phyloP scores from a whole-genome alignment of 108 stramenopile species.

The Pseudonitzschia pungens region DNA sequence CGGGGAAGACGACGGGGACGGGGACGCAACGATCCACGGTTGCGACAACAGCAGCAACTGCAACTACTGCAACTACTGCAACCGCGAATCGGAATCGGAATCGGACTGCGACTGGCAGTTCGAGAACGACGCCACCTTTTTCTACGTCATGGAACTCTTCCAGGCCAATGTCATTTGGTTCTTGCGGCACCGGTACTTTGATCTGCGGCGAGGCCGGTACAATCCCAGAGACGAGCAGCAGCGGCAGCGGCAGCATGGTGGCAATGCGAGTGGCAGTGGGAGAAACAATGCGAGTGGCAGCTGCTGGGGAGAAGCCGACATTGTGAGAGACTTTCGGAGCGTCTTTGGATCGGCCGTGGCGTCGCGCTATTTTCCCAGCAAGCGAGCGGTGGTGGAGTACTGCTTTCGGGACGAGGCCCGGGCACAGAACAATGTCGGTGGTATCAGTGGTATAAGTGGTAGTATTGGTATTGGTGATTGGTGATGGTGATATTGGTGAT shows the following conservation, averaged over 20 bases:
- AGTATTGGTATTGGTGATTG: no score
- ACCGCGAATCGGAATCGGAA: neutral
- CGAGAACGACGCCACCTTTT: neutral
- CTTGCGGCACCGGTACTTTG: neutral
- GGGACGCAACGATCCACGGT: no score
- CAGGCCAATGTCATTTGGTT: neutral
- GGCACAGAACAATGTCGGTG: no score
- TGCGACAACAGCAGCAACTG: no score
- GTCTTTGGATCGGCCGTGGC: neutral
- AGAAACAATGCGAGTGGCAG: neutral
- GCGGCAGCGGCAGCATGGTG: no score
- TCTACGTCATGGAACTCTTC: neutral
- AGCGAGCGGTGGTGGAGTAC: neutral
- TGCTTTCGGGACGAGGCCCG: neutral
- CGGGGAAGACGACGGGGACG: no score
- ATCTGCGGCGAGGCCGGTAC: neutral
- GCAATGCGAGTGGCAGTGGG: neutral
- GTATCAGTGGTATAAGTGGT: no score
- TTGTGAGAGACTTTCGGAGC: neutral
- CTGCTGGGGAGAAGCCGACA: neutral
- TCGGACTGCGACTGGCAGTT: neutral
- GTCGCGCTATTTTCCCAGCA: neutral
- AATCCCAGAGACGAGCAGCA: neutral
- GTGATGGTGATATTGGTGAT: no score
- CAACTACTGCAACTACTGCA: neutral